A percentile compares a stretch with the other conserved stretches of the same genome.
Evolutionary conservation across 257 asterid genomes (phyloP).

Genomic region (Primulina eburnea): DNA sequence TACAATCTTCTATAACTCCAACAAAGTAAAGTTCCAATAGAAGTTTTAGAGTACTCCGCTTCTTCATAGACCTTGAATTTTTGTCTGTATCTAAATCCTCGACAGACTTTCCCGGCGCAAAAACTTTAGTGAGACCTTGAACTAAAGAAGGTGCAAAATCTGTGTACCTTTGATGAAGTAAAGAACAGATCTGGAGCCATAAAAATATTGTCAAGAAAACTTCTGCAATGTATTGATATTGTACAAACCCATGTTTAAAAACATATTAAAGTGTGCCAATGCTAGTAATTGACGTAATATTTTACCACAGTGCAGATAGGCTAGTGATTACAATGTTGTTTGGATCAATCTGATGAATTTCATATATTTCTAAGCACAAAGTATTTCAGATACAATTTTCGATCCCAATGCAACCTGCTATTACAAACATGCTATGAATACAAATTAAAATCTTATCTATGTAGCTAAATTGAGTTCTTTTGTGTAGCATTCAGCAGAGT

Average conservation of each 20-base stretch:
- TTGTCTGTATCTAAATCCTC: slow-evolving; percentile 84
- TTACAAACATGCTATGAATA: too few relatives aligned
- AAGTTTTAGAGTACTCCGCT: slow-evolving; percentile 93
- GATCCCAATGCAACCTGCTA: too few relatives aligned
- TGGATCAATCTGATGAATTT: slow-evolving; percentile 11
- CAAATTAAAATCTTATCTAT: too few relatives aligned
- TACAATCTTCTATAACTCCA: slow-evolving; percentile 82
- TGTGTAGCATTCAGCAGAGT: too few relatives aligned
- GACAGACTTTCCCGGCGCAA: slow-evolving; percentile 67
- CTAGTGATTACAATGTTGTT: not conserved
- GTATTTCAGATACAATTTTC: slow-evolving; percentile 9
- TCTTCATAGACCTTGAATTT: slow-evolving; percentile 90
- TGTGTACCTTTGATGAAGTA: slow-evolving; percentile 95
- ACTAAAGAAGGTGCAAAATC: slow-evolving; percentile 91
- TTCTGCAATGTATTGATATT: not conserved
- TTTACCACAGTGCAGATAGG: slow-evolving; percentile 1
- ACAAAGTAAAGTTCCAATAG: slow-evolving; percentile 93
- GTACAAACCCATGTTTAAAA: slow-evolving; percentile 11
- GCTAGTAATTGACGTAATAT: slow-evolving; percentile 1
- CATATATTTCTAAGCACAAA: slow-evolving; percentile 11
- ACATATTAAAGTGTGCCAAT: slow-evolving; percentile 1
- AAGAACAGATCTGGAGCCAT: slow-evolving; percentile 79
- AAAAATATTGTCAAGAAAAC: slow-evolving; percentile 20
- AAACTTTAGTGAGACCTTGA: slow-evolving; percentile 88
- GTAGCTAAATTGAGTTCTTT: too few relatives aligned